Evolutionary conservation across 148 eudicot species (phyloP), one percentile per base, ranked within the genome.

Genomic region (Amaranthus palmeri): DNA sequence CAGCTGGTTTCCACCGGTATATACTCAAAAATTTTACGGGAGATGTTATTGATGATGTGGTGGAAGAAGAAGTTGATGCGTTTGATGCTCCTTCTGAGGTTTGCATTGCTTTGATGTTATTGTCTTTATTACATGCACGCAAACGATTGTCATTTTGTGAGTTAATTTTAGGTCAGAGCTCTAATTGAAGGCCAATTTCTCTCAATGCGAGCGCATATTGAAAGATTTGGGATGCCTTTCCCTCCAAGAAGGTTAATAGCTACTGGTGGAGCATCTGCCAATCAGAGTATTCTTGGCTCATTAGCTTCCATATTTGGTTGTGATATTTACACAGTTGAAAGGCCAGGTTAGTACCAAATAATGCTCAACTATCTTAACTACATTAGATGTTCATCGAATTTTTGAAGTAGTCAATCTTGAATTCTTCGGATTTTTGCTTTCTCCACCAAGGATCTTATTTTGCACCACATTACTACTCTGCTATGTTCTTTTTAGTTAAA

Each of bases 231-330:
- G 42, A 91, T 93, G 97, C 97, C 97, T 64, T 89, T 88, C 76
- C 96, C 98, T 63, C 97, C 97, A 1, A 91, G 81, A 62, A 84
- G 97, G 61, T 86, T 91, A 68, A 93, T 93, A 70, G 98, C 97
- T 17, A 93, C 98, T 14, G 96, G 98, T 54, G 98, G 98, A 72
- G 98, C 97, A 76, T 93, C 97, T 10, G 88, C 93, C 67, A 91
- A 91, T 77, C 80, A 81, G 70, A 69, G 76, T 81, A 89, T 95
- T 83, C 84, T 95, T 48, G 83, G 70, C 60, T 56, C 76, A 13
- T 53, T 91, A 58, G 92, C 97, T 71, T 82, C 96, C 71, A 88
- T 91, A 66, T 95, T 95, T 69, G 97, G 97, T 66, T 91, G 97
- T 69, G 80, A 91, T 78, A 87, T 95, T 36, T 84, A 88, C 72